These are phyloP conservation scores for Friedmanniomyces endolithicus DNA, from an alignment of 495 filamentous ascomycete species.

Conservation along the genomic window DNA sequence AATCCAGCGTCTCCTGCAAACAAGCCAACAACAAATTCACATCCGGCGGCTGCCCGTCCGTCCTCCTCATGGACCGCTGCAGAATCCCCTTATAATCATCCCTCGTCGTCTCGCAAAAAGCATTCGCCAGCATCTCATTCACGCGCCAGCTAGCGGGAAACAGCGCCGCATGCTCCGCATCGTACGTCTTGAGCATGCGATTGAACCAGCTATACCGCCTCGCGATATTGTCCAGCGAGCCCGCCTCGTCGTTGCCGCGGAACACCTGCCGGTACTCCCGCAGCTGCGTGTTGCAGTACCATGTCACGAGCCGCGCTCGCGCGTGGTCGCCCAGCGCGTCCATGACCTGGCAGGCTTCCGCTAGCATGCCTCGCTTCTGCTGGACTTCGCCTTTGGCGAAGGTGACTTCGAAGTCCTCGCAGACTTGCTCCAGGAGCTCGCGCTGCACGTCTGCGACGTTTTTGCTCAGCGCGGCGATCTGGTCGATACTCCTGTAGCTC, in stretches of 20 bases:
- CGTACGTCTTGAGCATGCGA: constrained; percentile 89
- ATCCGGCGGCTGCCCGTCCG: constrained; percentile 72
- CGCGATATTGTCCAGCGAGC: constrained; percentile 92
- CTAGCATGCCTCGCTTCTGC: constrained; percentile 53
- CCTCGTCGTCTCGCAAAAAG: constrained; percentile 53
- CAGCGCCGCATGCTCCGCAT: constrained; percentile 79
- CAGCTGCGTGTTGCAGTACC: constrained; percentile 97
- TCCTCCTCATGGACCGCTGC: constrained; percentile 64
- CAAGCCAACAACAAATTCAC: constrained; percentile 86
- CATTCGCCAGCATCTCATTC: constrained; percentile 16
- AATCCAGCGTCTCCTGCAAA: constrained; percentile 91
- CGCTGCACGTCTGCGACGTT: constrained; percentile 92
- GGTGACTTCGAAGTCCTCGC: constrained; percentile 91
- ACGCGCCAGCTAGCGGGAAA: constrained; percentile 85
- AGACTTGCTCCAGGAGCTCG: constrained; percentile 89
- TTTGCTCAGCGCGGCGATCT: constrained; percentile 85
- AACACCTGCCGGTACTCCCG: constrained; percentile 94
- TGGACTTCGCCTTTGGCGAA: constrained; percentile 83
- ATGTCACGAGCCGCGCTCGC: constrained; percentile 67
- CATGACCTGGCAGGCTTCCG: constrained; percentile 85
- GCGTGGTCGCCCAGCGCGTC: constrained; percentile 90
- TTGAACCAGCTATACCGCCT: constrained; percentile 93
- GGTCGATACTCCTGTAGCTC: constrained; percentile 91
- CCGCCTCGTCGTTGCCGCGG: constrained; percentile 89
- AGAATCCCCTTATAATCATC: constrained; percentile 93